These are phyloP conservation scores for Thielaviopsis populi DNA, from an alignment of 2,329 filamentous ascomycete species.

Conservation along the genomic window DNA sequence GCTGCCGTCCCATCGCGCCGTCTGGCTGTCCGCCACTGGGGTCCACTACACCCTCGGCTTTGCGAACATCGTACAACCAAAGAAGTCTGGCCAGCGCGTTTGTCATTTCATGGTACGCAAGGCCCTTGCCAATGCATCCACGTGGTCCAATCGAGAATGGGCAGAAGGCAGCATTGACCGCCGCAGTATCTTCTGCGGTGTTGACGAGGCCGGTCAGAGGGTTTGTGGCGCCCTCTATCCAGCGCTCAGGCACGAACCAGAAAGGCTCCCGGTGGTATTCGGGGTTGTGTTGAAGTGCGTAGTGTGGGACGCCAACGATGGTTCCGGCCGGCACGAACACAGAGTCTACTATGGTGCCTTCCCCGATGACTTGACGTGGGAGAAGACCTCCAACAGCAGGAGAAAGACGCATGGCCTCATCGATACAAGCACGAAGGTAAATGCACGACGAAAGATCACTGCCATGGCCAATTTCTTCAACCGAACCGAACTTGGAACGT, in stretches of 20 bases:
- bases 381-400: conserved; percentile 46
- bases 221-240: conserved; percentile 38
- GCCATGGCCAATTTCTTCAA: conserved; percentile 42
- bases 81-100: conserved; percentile 46
- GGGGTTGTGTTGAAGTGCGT: conserved; percentile 52
- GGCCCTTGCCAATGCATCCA: conserved; percentile 56
- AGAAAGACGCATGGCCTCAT: conserved; percentile 49
- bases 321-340: conserved; percentile 41
- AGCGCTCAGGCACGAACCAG: conserved; percentile 47
- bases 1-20: conserved; percentile 35
- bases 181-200: conserved; percentile 35
- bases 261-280: conserved; percentile 46
- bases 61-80: conserved; percentile 45
- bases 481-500: conserved; percentile 33
- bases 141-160: conserved; percentile 57
- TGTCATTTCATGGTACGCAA: conserved; percentile 53
- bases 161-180: conserved; percentile 55
- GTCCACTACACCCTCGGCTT: conserved; percentile 33
- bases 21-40: conserved; percentile 35
- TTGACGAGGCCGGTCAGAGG: conserved; percentile 26
- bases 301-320: conserved; percentile 50
- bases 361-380: conserved; percentile 42
- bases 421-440: conserved; percentile 50
- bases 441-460: conserved; percentile 33
- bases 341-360: conserved; percentile 40